Evolutionary conservation across 305 asterid genomes (phyloP).

Genomic region (Fraxinus greggii): DNA sequence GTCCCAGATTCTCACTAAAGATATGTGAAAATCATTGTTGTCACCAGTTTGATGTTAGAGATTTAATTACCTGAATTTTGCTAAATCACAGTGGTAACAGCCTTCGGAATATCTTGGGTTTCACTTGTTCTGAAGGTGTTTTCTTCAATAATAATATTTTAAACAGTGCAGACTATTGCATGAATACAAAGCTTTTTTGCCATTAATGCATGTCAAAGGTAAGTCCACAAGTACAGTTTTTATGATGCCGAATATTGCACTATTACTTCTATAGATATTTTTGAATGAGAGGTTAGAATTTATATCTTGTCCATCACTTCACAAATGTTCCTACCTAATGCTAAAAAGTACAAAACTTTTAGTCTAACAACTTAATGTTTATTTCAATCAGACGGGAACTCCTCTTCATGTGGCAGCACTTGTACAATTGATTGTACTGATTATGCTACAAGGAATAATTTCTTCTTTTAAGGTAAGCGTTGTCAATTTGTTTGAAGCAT

Average conservation of each 20-base stretch:
- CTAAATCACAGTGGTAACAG: background rate
- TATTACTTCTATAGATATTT: background rate
- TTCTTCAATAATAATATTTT: background rate
- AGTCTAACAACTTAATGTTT: background rate
- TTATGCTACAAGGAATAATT: background rate
- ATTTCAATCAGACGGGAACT: background rate
- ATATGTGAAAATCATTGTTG: background rate
- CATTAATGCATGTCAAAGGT: background rate
- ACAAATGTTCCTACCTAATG: background rate
- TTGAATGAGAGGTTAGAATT: background rate
- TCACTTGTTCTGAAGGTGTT: background rate
- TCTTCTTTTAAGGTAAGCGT: background rate
- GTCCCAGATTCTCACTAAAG: background rate
- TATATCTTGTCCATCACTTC: background rate
- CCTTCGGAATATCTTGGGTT: background rate
- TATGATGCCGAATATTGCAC: background rate
- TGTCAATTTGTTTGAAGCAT: background rate
- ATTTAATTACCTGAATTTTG: background rate
- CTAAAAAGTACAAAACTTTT: background rate
- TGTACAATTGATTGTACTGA: background rate
- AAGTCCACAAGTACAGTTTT: background rate
- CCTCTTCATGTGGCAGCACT: background rate
- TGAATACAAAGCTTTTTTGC: background rate
- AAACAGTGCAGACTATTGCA: background rate
- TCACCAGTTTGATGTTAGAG: background rate